Evolutionary conservation across 164 flowering plant species (phyloP), one percentile per base, ranked within the genome.

Genomic region (Magnolia kwangsiensis): DNA sequence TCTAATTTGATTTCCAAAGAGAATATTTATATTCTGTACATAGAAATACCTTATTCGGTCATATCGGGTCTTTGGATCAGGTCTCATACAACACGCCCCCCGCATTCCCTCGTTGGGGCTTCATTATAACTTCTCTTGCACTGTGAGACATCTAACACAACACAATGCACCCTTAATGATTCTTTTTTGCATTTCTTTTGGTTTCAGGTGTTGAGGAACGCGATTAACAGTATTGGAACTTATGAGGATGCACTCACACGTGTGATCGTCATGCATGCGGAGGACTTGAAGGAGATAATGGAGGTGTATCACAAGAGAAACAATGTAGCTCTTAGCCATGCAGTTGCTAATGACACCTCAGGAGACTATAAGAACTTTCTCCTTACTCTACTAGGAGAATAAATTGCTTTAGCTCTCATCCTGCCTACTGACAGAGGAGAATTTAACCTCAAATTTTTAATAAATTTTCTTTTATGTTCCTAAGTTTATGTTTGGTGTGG

Each of bases 321-420:
- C 90, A 92, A 88, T 73, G 83, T 83, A 3, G 20, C 86, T 74
- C 86, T 95, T 49, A 91, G 88, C 6, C 69, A 85, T 8, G 93
- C 90, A 13, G 82, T 95, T 7, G 84, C 84, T 49, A 88, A 87
- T 83, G 95, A 91, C 14, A 92, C 95, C 70, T 83, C 89, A 76
- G 96, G 98, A 18, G 88, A 95, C 74, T 95, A 92, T 81, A 82
- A 89, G 86, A 80, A 77, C 61, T 85, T 92, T 84, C 96, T 93
- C 83, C 91, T 93, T 20, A 82, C 90, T 45, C 74, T 93, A 68
- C 79, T 90, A 16, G 95, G 95, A 18, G 83, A 81, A 70, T 83
- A 72, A 45, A 75, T 78, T 9, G 72, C 65, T 74, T 14, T 67
- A 67, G 21, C 71, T 29, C 50, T 67, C 19, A 55, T 55, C 59